Percentiles rank a stretch among this genome's conserved stretches.
phyloP scores from a whole-genome alignment of 169 alveolate genomes.

The Besnoitia besnoiti region DNA sequence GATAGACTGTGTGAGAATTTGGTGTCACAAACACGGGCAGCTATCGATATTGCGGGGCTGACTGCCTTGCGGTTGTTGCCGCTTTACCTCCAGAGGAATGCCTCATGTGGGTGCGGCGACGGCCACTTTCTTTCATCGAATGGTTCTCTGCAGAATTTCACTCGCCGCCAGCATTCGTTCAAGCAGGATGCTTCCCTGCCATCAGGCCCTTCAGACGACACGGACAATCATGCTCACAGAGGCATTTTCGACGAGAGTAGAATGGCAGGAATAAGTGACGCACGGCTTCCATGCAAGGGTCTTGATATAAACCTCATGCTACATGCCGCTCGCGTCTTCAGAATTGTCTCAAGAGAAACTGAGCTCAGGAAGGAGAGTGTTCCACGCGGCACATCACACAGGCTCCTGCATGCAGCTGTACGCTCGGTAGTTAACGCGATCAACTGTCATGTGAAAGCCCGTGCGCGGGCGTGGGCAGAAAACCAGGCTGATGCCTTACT shows the following conservation, averaged over 20 bases:
- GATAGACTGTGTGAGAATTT: too few relatives aligned
- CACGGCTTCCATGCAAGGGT: not conserved
- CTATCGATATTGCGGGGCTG: not conserved
- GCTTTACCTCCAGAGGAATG: not conserved
- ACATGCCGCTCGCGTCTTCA: not conserved
- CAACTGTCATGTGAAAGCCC: not conserved
- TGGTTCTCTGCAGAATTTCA: not conserved
- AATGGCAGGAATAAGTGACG: too few relatives aligned
- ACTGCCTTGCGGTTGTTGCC: not conserved
- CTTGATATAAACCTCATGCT: not conserved
- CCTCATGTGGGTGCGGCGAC: not conserved
- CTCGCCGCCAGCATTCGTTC: not conserved
- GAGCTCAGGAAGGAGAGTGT: not conserved
- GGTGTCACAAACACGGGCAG: not conserved
- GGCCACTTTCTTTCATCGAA: not conserved
- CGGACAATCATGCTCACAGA: not conserved
- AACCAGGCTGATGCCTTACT: not conserved
- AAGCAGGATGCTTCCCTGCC: not conserved
- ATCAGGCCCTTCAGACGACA: not conserved
- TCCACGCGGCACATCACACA: not conserved
- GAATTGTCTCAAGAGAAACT: not conserved
- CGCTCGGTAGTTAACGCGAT: not conserved
- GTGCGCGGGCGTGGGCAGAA: not conserved
- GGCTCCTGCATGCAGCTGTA: not conserved
- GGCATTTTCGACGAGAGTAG: too few relatives aligned